phyloP scores from a whole-genome alignment of 306 rosid species.

The Castanea mollissima region DNA sequence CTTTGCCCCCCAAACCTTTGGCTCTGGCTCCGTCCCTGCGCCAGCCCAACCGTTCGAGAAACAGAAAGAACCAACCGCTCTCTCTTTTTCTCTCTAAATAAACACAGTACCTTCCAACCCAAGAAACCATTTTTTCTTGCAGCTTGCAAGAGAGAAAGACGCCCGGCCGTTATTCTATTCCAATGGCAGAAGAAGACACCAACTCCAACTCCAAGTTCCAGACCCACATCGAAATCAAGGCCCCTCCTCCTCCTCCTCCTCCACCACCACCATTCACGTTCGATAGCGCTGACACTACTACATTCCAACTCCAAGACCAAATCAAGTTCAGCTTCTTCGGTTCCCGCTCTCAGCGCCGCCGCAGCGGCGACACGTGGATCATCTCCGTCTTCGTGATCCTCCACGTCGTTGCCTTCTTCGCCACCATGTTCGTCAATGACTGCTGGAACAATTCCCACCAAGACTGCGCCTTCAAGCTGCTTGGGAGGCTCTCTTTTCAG shows the following conservation, averaged over 20 bases:
- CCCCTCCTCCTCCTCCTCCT: constrained; percentile 6
- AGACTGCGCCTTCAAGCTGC: constrained; percentile 53
- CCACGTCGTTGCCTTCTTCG: constrained; percentile 61
- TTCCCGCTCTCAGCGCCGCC: constrained; percentile 35
- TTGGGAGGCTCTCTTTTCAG: constrained; percentile 86
- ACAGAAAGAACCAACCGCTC: constrained; percentile 1
- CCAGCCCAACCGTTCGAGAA: constrained; percentile 39
- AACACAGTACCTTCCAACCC: background rate
- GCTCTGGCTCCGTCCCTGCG: too few relatives aligned
- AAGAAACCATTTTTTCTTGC: constrained; percentile 7
- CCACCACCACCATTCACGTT: constrained; percentile 11
- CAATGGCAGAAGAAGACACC: constrained; percentile 26
- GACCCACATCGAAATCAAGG: constrained; percentile 50
- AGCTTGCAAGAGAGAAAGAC: background rate
- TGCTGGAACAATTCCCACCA: constrained; percentile 74
- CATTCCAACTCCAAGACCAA: constrained; percentile 22
- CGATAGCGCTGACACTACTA: constrained; percentile 17
- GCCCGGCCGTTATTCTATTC: too few relatives aligned
- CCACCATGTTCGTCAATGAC: constrained; percentile 74
- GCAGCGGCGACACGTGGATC: constrained; percentile 68
- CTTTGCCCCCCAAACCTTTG: too few relatives aligned
- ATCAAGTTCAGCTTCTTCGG: constrained; percentile 37
- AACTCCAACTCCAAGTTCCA: constrained; percentile 32
- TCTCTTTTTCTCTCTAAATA: background rate
- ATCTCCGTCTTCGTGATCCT: constrained; percentile 75